Percentiles rank a stretch among this genome's conserved stretches.
phyloP scores from a whole-genome alignment of 73 alveolate species.

The Paramecium sonneborni region DNA sequence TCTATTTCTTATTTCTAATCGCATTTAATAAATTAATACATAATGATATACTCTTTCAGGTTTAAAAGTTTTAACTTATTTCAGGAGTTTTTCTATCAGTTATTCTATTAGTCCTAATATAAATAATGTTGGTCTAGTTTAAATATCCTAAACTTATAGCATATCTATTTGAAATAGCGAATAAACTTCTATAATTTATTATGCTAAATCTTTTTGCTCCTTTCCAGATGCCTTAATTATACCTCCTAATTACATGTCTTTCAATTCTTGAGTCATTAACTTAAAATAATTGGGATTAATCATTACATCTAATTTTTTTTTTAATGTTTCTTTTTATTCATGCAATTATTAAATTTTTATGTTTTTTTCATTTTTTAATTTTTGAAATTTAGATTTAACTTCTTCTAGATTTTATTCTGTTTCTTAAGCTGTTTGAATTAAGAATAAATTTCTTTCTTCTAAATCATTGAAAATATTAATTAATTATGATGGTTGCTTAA shows the following conservation, averaged over 20 bases:
- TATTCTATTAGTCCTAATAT: neutral
- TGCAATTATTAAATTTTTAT: neutral
- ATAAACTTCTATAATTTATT: neutral
- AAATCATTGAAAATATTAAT: neutral
- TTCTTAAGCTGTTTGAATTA: neutral
- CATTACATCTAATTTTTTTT: neutral
- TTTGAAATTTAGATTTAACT: neutral
- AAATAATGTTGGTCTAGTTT: neutral
- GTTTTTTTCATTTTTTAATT: neutral
- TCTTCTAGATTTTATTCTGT: conserved; percentile 28
- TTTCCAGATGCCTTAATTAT: neutral
- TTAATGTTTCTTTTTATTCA: neutral
- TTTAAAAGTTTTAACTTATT: neutral
- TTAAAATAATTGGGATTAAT: neutral
- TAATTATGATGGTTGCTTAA: neutral
- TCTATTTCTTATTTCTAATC: conserved; percentile 2
- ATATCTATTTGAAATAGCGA: neutral
- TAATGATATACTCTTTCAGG: conserved; percentile 28
- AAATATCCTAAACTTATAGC: neutral
- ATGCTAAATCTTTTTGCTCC: neutral
- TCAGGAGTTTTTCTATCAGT: neutral
- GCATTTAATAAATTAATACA: neutral
- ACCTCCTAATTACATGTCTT: neutral
- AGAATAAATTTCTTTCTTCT: neutral
- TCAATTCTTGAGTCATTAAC: neutral